These are phyloP conservation scores for Tubosaeta sp. DNA, from an alignment of 768 basidiomycete genomes.

Conservation along the genomic window DNA sequence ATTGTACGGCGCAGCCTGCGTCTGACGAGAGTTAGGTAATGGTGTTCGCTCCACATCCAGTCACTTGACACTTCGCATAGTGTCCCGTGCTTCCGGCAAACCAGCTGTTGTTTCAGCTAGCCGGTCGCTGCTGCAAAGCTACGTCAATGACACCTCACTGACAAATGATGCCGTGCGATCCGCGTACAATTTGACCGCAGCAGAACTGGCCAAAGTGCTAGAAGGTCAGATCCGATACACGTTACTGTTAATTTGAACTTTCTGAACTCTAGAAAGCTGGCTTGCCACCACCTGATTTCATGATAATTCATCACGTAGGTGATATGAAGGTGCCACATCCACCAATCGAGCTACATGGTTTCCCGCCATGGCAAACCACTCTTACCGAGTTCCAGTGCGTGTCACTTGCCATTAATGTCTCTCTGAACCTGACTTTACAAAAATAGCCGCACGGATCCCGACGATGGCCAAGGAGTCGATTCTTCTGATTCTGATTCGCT, in stretches of 20 bases:
- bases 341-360: conserved; percentile 67
- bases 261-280: conserved; percentile 43
- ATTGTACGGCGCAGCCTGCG: neutral
- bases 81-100: conserved; percentile 60
- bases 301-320: conserved; percentile 64
- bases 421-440: conserved; percentile 2
- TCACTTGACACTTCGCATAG: conserved; percentile 48
- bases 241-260: conserved; percentile 1
- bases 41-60: conserved; percentile 6
- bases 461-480: conserved; percentile 5
- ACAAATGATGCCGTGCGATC: neutral
- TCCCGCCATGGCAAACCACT: conserved; percentile 84
- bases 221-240: conserved; percentile 46
- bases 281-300: conserved; percentile 67
- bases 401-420: neutral
- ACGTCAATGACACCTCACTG: neutral
- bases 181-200: conserved; percentile 38
- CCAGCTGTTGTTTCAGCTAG: conserved; percentile 58
- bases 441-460: conserved; percentile 21
- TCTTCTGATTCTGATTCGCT: neutral
- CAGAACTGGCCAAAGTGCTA: conserved; percentile 45
- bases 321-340: conserved; percentile 32
- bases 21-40: conserved; percentile 13
- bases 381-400: conserved; percentile 78
- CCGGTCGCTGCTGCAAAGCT: conserved; percentile 37